Base-by-base conservation (phyloP, 2,329 filamentous ascomycete species). In the Mycosphaerella sp. region DNA sequence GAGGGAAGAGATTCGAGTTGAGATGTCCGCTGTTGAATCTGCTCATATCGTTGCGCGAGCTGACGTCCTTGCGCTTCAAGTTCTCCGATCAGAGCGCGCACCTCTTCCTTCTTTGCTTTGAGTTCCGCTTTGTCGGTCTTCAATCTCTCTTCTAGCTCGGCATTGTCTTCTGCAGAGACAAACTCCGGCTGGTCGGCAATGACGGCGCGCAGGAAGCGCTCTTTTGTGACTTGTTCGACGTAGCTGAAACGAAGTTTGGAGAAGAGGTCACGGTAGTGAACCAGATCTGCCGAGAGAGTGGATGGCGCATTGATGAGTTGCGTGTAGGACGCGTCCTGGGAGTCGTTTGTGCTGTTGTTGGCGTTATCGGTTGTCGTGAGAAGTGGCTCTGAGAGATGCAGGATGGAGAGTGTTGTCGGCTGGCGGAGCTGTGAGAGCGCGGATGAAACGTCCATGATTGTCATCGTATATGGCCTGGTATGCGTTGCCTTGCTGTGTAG, bases 141-240 rank as follows among this genome's bases (percentile, higher is more conserved):
- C 13, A 88, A 73, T 54, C 88, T 84, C 50, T 79, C 75, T 66
- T 93, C 88, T 18, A 95, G 72, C 51, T 84, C 82, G 42, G 85
- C 73, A 66, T 96, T 97, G 65, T 97, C 90, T 61, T 84, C 79
- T 39, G 84, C 81, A 36, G 85, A 85, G 52, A 95, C 87, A 41
- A 97, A 85, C 13, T 90, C 77, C 0, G 91, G 93, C 43, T 90
- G 89, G 57, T 95, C 87, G 57, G 88, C 89, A 13, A 94, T 89
- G 61, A 97, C 94, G 57, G 87, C 85, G 60, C 89, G 87, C 49
- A 98, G 84, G 70, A 96, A 97, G 65, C 95, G 95, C 69, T 98
- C 93, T 72, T 97, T 98, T 40, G 91, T 97, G 56, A 97, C 89
- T 75, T 97, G 93, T 71, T 98, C 93, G 62, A 96, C 86, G 71